phyloP scores from a whole-genome alignment of 306 rosid species.

The Medicago truncatula region DNA sequence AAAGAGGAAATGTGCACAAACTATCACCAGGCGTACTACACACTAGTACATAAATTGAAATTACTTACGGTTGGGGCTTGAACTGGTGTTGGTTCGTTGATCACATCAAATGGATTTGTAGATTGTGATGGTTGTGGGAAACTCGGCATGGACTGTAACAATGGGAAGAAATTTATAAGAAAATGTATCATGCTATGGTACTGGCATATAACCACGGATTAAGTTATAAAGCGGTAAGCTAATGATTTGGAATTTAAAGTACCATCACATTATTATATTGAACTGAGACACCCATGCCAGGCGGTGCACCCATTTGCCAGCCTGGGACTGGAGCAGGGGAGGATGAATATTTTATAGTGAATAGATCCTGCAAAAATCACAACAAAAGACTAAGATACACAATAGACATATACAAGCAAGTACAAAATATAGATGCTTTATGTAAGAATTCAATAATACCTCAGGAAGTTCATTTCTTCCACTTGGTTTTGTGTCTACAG shows the following conservation, averaged over 20 bases:
- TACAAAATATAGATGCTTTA: constrained; percentile 9
- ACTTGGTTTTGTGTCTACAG: constrained; percentile 54
- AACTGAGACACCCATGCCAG: constrained; percentile 61
- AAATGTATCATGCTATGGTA: constrained; percentile 26
- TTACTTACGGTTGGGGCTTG: constrained; percentile 66
- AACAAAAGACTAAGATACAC: constrained; percentile 36
- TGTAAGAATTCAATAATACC: constrained; percentile 49
- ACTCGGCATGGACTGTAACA: constrained; percentile 63
- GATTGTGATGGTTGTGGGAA: constrained; percentile 66
- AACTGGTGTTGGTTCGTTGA: constrained; percentile 58
- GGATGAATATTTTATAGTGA: constrained; percentile 57
- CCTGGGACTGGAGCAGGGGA: constrained; percentile 67
- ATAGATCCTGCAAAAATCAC: constrained; percentile 75
- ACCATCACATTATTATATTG: constrained; percentile 67
- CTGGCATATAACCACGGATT: constrained; percentile 31
- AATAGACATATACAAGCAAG: constrained; percentile 27
- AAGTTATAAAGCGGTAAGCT: constrained; percentile 25
- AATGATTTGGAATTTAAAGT: constrained; percentile 33
- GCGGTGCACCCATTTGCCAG: constrained; percentile 76
- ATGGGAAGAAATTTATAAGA: constrained; percentile 44
- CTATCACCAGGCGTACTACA: constrained; percentile 1
- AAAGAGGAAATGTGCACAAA: background rate
- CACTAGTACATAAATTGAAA: constrained; percentile 31
- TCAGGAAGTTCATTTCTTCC: constrained; percentile 86
- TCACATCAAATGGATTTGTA: constrained; percentile 80